Evolutionary conservation across 805 yeast species (phyloP), one percentile per base, ranked within the genome.

Genomic region (Blastobotrys robertii): DNA sequence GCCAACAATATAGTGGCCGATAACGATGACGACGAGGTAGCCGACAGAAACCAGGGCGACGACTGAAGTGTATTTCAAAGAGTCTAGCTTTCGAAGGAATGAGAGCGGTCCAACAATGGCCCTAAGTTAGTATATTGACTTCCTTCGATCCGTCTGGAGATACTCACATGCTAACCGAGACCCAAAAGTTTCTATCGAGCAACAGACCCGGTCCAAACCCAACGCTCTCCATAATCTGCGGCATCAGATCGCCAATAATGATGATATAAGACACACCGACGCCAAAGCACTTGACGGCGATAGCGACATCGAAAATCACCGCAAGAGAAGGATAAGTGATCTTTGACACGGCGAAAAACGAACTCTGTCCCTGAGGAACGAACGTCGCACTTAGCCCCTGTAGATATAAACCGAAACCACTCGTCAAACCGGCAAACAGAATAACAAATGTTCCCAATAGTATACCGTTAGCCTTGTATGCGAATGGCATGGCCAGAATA

Each of bases 11-110:
- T 69, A 84, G 62, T 87, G 95, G n/a, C 70, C 66, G 12, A 86
- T 66, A 1, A 90, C 94, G 44, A 88, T 65, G 1, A 81, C 55
- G 11, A 84, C 75, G 51, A 88, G 69, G 58, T 88, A 88, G 0
- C 74, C 81, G 10, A 87, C 94, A 1, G 96, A 81, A 4, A 77
- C 70, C 15, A 88, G 67, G 1, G 95, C 96, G 31, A 88, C 67
- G 59, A 87, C 65, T 2, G 95, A 84, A 1, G 96, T 85, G 54
- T 84, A 83, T 56, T 84, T 81, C 56, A 88, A 72, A 8, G 95
- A 84, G 57, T 84, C 94, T 47, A 88, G 69, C 53, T 76, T 77
- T 54, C 79, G 74, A 54, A 83, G 68, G 59, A 79, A 85, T 9
- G 92, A 80, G 40, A 90, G 66, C 0, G 87, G 87, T 3, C 65